phyloP scores from a whole-genome alignment of 768 basidiomycete genomes.

The Xanthoconium stramineum region DNA sequence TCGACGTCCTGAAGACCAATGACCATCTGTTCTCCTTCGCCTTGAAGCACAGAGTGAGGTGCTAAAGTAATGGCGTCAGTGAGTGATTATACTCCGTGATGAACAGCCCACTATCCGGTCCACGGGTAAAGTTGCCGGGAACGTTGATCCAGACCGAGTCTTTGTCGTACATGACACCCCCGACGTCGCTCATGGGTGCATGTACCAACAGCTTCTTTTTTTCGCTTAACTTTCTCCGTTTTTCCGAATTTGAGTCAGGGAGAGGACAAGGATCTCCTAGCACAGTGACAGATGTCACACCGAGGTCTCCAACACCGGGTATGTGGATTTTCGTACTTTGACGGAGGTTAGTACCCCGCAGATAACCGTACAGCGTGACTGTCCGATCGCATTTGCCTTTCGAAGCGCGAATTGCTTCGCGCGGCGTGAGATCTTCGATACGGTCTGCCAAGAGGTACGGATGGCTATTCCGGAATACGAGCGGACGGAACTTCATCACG shows the following conservation, averaged over 20 bases:
- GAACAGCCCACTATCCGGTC: slow-evolving; percentile 55
- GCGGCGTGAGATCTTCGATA: slow-evolving; percentile 89
- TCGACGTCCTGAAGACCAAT: slow-evolving; percentile 90
- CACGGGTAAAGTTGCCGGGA: slow-evolving; percentile 87
- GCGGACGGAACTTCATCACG: slow-evolving; percentile 98
- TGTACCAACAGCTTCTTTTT: slow-evolving; percentile 90
- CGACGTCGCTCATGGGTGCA: slow-evolving; percentile 98
- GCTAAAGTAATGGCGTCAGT: slow-evolving; percentile 38
- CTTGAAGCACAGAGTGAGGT: slow-evolving; percentile 65
- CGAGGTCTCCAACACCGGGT: slow-evolving; percentile 90
- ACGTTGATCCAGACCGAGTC: slow-evolving; percentile 99
- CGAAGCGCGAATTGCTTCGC: slow-evolving; percentile 71
- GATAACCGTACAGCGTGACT: slow-evolving; percentile 91
- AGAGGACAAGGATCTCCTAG: slow-evolving; percentile 95
- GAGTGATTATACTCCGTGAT: neutral
- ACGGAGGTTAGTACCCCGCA: slow-evolving; percentile 84
- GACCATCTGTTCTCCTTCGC: slow-evolving; percentile 97
- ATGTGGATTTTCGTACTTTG: slow-evolving; percentile 82
- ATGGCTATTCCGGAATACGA: slow-evolving; percentile 93
- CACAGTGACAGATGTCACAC: slow-evolving; percentile 65
- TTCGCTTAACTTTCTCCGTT: slow-evolving; percentile 87
- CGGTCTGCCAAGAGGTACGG: slow-evolving; percentile 95
- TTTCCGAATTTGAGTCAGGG: slow-evolving; percentile 88
- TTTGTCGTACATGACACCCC: slow-evolving; percentile 96
- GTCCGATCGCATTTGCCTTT: slow-evolving; percentile 92